Percentiles rank a stretch among this genome's conserved stretches.
These are phyloP conservation scores for Volvox africanus DNA, from an alignment of 139 green algal species.

Conservation along the genomic window DNA sequence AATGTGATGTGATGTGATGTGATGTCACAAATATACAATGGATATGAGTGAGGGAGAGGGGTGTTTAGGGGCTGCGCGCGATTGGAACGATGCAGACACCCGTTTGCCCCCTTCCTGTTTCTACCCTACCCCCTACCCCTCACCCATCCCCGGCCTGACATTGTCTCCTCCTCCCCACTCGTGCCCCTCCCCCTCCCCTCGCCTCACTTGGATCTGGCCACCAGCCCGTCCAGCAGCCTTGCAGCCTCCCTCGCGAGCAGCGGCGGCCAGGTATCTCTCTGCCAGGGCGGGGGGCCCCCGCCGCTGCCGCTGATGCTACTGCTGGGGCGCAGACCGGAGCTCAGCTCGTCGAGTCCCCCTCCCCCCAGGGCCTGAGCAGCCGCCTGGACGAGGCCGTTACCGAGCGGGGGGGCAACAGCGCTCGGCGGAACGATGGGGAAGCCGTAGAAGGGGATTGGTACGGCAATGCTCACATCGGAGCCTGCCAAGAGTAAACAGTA, in stretches of 20 bases:
- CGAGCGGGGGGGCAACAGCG: too few species aligned
- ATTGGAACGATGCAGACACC: too few species aligned
- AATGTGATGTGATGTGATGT: too few species aligned
- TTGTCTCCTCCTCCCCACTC: not conserved
- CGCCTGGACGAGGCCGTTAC: not conserved
- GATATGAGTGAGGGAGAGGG: too few species aligned
- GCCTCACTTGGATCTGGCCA: slow-evolving; percentile 11
- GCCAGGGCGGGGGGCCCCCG: not conserved
- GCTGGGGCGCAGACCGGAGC: not conserved
- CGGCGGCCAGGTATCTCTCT: slow-evolving; percentile 23
- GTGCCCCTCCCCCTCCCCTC: not conserved
- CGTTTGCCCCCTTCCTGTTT: not conserved
- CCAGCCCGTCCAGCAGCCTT: not conserved
- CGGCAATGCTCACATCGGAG: too few species aligned
- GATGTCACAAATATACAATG: too few species aligned
- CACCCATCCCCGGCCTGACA: not conserved
- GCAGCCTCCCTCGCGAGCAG: slow-evolving; percentile 17
- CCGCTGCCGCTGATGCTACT: not conserved
- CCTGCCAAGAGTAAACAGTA: too few species aligned
- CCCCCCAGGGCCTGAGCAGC: not conserved
- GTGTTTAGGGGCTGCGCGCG: too few species aligned
- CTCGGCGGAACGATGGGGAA: too few species aligned
- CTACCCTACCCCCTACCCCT: not conserved
- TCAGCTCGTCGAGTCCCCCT: not conserved
- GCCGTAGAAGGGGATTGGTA: too few species aligned